Conservation (phyloP, 768 basidiomycete species). For the Tricholoma hemisulphureum region DNA sequence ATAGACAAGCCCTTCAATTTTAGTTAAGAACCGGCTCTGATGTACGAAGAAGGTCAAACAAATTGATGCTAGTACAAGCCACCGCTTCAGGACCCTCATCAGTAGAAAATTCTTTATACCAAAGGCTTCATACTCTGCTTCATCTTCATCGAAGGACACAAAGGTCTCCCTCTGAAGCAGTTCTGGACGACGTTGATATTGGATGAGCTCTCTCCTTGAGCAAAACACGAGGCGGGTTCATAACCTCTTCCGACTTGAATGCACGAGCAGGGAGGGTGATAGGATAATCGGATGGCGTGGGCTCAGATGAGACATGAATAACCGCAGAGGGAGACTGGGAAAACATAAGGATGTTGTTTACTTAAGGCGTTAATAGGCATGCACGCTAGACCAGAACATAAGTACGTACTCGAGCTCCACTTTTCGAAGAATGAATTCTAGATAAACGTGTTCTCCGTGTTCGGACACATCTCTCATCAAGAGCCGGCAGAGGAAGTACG, state of each 20-base stretch:
- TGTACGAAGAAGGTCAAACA: slow-evolving; percentile 1
- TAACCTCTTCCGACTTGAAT: neutral
- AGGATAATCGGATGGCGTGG: neutral
- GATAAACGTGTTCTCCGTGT: slow-evolving; percentile 1
- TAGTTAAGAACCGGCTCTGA: neutral
- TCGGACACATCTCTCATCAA: slow-evolving; percentile 1
- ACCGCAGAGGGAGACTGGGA: neutral
- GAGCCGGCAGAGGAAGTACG: neutral
- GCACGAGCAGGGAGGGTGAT: neutral
- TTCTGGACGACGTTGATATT: neutral
- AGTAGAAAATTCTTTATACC: neutral
- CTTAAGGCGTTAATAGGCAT: neutral
- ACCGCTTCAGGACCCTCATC: slow-evolving; percentile 1
- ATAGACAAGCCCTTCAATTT: neutral
- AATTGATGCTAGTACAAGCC: neutral
- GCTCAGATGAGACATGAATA: neutral
- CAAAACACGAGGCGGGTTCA: neutral
- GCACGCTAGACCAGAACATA: neutral
- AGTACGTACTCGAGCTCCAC: neutral
- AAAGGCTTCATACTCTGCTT: neutral
- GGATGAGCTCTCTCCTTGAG: neutral
- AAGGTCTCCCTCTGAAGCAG: slow-evolving; percentile 1
- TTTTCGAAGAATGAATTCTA: neutral
- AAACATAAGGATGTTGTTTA: neutral
- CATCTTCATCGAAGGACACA: neutral